Evolutionary conservation across 1,284 basidiomycete genomes (phyloP), one percentile per base, ranked within the genome.

Genomic region (Ceratobasidium sp.): DNA sequence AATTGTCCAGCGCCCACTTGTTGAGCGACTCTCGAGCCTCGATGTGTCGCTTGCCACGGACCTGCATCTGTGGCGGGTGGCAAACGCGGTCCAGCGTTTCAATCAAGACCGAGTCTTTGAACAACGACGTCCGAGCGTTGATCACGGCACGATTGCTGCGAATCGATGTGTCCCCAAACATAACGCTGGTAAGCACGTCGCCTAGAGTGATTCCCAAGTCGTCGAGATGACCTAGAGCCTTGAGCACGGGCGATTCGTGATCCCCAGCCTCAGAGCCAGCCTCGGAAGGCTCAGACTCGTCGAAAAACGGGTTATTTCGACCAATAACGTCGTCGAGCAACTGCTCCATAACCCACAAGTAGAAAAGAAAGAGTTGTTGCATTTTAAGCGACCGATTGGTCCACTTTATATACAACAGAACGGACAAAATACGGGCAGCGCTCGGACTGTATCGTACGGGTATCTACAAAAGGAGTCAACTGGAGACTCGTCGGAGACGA

Each of bases 1-100:
- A n/a, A n/a, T n/a, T 18, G 39, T 66, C 23, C 39, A 66, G 63
- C 10, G 63, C 63, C 63, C 63, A 66, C 5, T 6, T 42, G 18
- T 66, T 40, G 13, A 66, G 33, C 39, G 40, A 3, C 18, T 13
- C 20, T 18, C 63, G 33, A 18, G 63, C 39, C 4, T 42, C 6
- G 7, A 6, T 46, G 63, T 66, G 63, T 10, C 10, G 15, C 63
- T 42, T 23, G 63, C 63, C 33, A 5, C 42, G 39, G 3, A 66
- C 42, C 3, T 20, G 39, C 63, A 26, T 66, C 33, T 42, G 20
- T 15, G 33, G 33, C 12, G 63, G 63, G 15, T 44, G 63, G 33
- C n/a, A 33, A 28, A 61, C 9, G 15, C 23, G 55, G n/a, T 9
- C 23, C 55, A 58, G 10, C 7, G n/a, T 7, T 20, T 28, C 23